Conservation (phyloP, 192 early-diverging fungal species). For the Entomortierella parvispora region DNA sequence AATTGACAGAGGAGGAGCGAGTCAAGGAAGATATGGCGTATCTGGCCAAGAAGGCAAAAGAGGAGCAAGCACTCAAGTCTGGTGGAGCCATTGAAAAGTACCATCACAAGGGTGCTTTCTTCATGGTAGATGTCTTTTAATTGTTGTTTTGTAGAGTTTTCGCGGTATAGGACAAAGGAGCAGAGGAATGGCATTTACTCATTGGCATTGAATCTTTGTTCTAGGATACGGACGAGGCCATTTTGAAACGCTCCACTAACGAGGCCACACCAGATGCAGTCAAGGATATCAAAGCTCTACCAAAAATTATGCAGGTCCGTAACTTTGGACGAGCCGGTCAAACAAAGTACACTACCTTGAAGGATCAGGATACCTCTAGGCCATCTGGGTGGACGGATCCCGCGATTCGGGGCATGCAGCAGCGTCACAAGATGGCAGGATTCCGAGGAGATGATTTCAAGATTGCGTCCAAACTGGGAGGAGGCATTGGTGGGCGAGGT, state of each 20-base stretch:
- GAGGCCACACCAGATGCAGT: constrained; percentile 72
- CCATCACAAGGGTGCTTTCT: constrained; percentile 93
- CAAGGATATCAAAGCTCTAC: constrained; percentile 71
- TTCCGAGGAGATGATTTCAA: constrained; percentile 31
- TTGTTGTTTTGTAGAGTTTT: background rate
- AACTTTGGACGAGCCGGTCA: constrained; percentile 88
- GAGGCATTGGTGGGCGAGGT: constrained; percentile 22
- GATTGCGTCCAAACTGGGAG: constrained; percentile 25
- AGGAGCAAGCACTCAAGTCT: constrained; percentile 69
- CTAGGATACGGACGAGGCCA: constrained; percentile 60
- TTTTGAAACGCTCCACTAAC: constrained; percentile 74
- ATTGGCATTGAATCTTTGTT: constrained; percentile 7
- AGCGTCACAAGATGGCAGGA: constrained; percentile 26
- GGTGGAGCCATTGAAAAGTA: constrained; percentile 75
- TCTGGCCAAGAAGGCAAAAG: constrained; percentile 57
- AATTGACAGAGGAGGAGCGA: constrained; percentile 88
- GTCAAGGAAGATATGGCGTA: constrained; percentile 73
- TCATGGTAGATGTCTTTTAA: constrained; percentile 56
- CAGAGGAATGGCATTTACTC: no score
- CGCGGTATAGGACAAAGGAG: no score
- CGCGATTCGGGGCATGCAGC: constrained; percentile 16
- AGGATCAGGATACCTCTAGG: constrained; percentile 82
- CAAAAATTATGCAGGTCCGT: constrained; percentile 90
- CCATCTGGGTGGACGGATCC: constrained; percentile 46
- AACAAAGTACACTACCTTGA: constrained; percentile 90